These are phyloP conservation scores for Penicillium sp. DNA, from an alignment of 2,329 filamentous ascomycete species.

Conservation along the genomic window DNA sequence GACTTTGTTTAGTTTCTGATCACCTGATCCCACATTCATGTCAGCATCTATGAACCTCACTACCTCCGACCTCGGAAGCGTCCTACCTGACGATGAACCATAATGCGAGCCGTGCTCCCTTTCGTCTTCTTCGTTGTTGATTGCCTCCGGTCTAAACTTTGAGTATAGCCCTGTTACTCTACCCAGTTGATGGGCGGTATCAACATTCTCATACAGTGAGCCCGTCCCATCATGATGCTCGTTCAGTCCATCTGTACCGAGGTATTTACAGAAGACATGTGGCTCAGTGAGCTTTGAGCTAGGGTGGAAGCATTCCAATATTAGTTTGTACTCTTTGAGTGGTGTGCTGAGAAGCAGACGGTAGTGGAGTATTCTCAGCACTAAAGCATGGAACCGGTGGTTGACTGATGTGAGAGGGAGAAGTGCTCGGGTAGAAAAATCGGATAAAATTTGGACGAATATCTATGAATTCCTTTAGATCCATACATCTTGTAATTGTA, in stretches of 20 bases:
- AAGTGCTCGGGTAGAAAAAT: constrained; percentile 52
- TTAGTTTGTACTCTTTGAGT: constrained; percentile 62
- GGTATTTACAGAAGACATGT: constrained; percentile 66
- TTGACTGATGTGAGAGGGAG: constrained; percentile 60
- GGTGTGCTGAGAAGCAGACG: constrained; percentile 61
- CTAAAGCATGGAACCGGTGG: constrained; percentile 62
- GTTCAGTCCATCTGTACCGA: constrained; percentile 62
- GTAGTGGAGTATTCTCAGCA: constrained; percentile 63
- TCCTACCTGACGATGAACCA: constrained; percentile 17
- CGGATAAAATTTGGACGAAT: constrained; percentile 51
- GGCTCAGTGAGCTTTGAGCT: constrained; percentile 67
- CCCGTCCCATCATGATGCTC: constrained; percentile 42
- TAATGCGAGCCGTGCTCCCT: not conserved
- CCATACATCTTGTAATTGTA: not conserved
- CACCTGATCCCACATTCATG: constrained; percentile 5
- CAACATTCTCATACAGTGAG: constrained; percentile 37
- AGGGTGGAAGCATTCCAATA: constrained; percentile 78
- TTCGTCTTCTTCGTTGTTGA: constrained; percentile 44
- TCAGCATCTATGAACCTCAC: constrained; percentile 9
- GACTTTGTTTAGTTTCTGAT: constrained; percentile 35
- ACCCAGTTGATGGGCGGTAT: constrained; percentile 37
- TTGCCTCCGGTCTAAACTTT: constrained; percentile 65
- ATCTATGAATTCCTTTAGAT: constrained; percentile 40
- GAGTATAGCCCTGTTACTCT: constrained; percentile 63
- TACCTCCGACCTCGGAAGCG: not conserved